phyloP scores from a whole-genome alignment of 805 yeast species.

The Metschnikowia similis region DNA sequence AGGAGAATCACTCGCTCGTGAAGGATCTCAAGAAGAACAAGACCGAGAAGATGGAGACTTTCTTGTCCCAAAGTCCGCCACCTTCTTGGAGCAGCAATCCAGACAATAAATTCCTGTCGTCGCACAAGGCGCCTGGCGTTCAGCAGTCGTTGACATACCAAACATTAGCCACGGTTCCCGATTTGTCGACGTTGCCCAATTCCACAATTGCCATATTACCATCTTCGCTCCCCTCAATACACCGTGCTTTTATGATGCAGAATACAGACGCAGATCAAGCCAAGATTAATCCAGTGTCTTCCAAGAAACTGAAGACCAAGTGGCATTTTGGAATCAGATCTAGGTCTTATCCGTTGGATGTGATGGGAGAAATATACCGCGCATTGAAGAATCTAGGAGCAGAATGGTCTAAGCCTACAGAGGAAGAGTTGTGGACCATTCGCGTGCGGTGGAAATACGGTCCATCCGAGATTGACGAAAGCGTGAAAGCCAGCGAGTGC shows the following conservation, averaged over 20 bases:
- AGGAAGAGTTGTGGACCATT: conserved; percentile 94
- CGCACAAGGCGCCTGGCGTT: conserved; percentile 38
- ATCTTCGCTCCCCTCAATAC: conserved; percentile 89
- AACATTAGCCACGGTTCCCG: conserved; percentile 44
- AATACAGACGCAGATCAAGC: conserved; percentile 23
- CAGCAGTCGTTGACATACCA: conserved; percentile 45
- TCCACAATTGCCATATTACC: conserved; percentile 91
- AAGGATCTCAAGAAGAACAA: conserved; percentile 56
- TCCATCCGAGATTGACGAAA: conserved; percentile 20
- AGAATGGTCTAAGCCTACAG: conserved; percentile 94
- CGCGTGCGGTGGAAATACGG: conserved; percentile 87
- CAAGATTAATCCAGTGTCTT: conserved; percentile 49
- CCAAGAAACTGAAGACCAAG: conserved; percentile 86
- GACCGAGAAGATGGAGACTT: conserved; percentile 52
- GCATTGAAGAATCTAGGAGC: conserved; percentile 93
- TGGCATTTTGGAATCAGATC: conserved; percentile 99
- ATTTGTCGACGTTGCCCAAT: conserved; percentile 51
- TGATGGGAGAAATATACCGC: conserved; percentile 96
- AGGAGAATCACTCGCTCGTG: conserved; percentile 69
- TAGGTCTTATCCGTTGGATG: conserved; percentile 93
- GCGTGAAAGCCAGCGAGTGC: conserved; percentile 18
- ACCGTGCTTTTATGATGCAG: conserved; percentile 86
- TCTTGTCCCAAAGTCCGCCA: conserved; percentile 59
- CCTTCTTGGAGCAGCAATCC: conserved; percentile 34
- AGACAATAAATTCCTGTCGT: conserved; percentile 16